Evolutionary conservation across 1,284 basidiomycete genomes (phyloP), one percentile per base, ranked within the genome.

Genomic region (Leccinum fuscescens): DNA sequence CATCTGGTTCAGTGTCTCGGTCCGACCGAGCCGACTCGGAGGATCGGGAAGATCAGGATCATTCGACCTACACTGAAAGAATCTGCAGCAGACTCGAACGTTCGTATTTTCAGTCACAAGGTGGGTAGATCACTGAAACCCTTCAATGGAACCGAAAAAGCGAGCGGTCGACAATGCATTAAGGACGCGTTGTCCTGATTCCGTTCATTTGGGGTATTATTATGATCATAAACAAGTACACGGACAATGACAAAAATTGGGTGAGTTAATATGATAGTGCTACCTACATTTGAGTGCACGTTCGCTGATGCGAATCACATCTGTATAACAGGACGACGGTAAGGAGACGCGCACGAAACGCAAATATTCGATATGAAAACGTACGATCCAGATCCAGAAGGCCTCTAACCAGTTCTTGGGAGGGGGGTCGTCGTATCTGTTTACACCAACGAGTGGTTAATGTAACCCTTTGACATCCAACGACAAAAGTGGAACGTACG

Each of bases 301-400:
- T 31, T 6, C 14, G 14, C 35, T 14, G 35, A 35, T 35, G 35
- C 2, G n/a, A 1, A 33, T 62, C n/a, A 66, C 65, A 65, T 60
- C 65, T 66, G 4, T 12, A 3, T 1, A 17, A 29, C 52, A 56
- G 17, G 31, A 12, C 4, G 8, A 7, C 11, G 3, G 29, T 58
- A 27, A 65, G 46, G 8, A 60, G 9, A 31, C 29, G n/a, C 4
- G 29, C 9, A 3, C 20, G 24, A 2, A 17, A 64, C 7, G 27
- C 4, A 1, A 22, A 9, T 12, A 17, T 6, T 7, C 7, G 24
- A 6, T 24, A 6, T 3, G 8, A 44, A 44, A 9, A 65, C 62
- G 53, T 48, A 73, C 70, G 1, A 72, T 50, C 73, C 70, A 72
- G 58, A 35, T 55, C 70, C 70, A 72, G 6, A 74, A 57, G 6